A percentile compares a stretch with the other conserved stretches of the same genome.
Conservation (phyloP, 2,329 filamentous ascomycete genomes). For the Colletotrichum limetticola region DNA sequence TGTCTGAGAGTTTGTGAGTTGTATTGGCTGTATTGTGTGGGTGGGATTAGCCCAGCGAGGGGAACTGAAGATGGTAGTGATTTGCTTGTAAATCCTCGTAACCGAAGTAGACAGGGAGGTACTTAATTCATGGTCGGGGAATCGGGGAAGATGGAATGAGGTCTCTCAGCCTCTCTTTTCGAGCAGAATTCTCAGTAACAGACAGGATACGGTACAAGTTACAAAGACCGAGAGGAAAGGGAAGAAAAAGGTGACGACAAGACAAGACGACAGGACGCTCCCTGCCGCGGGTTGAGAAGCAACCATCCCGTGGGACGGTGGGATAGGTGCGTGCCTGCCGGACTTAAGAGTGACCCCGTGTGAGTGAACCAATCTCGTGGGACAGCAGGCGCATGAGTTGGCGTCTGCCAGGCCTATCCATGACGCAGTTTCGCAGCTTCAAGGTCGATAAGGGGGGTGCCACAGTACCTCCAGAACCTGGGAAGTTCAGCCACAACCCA, state of each 20-base stretch:
- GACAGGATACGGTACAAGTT: neutral
- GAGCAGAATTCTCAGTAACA: neutral
- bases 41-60: neutral
- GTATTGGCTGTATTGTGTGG: slow-evolving; percentile 6
- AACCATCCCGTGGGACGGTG: neutral
- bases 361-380: slow-evolving; percentile 32
- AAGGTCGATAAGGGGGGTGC: slow-evolving; percentile 21
- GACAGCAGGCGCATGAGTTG: slow-evolving; percentile 22
- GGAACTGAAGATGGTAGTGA: slow-evolving; percentile 1
- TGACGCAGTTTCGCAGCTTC: slow-evolving; percentile 27
- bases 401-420: slow-evolving; percentile 29
- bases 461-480: too few species aligned
- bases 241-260: slow-evolving; percentile 8
- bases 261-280: slow-evolving; percentile 7
- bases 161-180: too few species aligned
- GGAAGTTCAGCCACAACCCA: slow-evolving; percentile 5
- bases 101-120: neutral
- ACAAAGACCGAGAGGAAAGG: neutral
- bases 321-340: slow-evolving; percentile 19
- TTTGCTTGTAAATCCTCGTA: neutral
- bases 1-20: neutral
- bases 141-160: neutral
- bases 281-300: neutral
- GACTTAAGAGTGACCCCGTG: slow-evolving; percentile 5
- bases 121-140: neutral